phyloP scores from a whole-genome alignment of 1,284 basidiomycete species.

The Fomitopsis schrenkii region DNA sequence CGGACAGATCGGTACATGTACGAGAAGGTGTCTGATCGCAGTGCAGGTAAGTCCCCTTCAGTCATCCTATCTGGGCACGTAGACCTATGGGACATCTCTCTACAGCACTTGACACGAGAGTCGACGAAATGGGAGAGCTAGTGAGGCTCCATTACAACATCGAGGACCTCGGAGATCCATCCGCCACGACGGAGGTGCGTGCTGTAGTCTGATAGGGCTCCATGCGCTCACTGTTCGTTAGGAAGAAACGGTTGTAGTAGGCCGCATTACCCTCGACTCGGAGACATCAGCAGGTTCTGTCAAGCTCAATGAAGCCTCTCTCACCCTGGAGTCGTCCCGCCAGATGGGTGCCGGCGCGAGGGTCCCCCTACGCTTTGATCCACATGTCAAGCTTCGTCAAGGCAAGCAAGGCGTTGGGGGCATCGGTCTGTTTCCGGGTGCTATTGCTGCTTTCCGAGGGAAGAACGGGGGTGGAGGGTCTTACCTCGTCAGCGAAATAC shows the following conservation, averaged over 20 bases:
- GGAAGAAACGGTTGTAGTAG: conserved; percentile 77
- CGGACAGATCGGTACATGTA: conserved; percentile 86
- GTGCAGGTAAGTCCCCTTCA: conserved; percentile 55
- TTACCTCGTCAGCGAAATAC: conserved; percentile 82
- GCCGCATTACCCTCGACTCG: conserved; percentile 75
- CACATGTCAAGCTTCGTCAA: conserved; percentile 63
- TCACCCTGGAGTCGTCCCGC: conserved; percentile 81
- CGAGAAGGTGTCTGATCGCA: conserved; percentile 80
- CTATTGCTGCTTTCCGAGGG: conserved; percentile 85
- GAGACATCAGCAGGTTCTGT: conserved; percentile 48
- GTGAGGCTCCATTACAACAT: conserved; percentile 70
- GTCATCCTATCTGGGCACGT: not conserved
- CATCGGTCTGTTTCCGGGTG: conserved; percentile 85
- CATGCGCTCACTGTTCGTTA: conserved; percentile 23
- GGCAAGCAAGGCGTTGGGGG: conserved; percentile 61
- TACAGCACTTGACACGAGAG: conserved; percentile 74
- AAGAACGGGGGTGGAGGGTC: conserved; percentile 87
- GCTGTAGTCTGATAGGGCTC: not conserved
- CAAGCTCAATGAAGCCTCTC: conserved; percentile 72
- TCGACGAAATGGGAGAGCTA: conserved; percentile 78
- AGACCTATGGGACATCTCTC: not conserved
- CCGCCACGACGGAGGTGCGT: conserved; percentile 64
- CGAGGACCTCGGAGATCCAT: conserved; percentile 74
- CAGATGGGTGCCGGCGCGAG: conserved; percentile 71
- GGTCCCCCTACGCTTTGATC: conserved; percentile 68